A percentile compares a stretch with the other conserved stretches of the same genome.
Conservation (phyloP, 495 filamentous ascomycete species). For the Penicillium arizonense region DNA sequence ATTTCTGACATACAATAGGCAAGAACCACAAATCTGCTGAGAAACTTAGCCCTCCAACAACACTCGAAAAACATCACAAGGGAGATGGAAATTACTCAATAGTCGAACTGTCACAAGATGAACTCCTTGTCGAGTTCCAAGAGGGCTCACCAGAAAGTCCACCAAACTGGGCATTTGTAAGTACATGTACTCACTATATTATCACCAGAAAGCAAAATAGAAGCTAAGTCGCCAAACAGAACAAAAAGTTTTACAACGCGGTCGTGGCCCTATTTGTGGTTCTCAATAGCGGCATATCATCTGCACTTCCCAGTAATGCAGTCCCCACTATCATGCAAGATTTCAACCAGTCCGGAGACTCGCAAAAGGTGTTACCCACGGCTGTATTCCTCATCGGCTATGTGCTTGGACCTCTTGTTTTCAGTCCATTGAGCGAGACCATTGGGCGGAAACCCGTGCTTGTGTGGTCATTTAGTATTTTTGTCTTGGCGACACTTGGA, state of each 20-base stretch:
- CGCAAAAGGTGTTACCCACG: constrained; percentile 64
- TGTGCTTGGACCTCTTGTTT: constrained; percentile 61
- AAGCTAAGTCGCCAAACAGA: constrained; percentile 22
- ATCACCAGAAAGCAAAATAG: background rate
- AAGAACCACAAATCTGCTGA: constrained; percentile 6
- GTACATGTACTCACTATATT: constrained; percentile 1
- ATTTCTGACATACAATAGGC: constrained; percentile 14
- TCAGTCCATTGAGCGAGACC: constrained; percentile 69
- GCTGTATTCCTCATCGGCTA: constrained; percentile 75
- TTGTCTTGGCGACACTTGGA: constrained; percentile 65
- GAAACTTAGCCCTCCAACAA: constrained; percentile 7
- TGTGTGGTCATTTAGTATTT: constrained; percentile 58
- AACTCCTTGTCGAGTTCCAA: constrained; percentile 32
- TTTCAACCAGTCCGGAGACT: constrained; percentile 33
- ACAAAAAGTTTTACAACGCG: constrained; percentile 58
- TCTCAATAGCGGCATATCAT: constrained; percentile 70
- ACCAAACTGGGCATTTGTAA: constrained; percentile 33
- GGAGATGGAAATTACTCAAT: constrained; percentile 19
- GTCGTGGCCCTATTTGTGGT: constrained; percentile 58
- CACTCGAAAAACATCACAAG: background rate
- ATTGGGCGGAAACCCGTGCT: constrained; percentile 66
- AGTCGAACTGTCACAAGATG: constrained; percentile 19
- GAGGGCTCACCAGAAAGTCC: constrained; percentile 26
- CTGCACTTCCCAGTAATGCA: constrained; percentile 65
- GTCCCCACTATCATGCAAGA: constrained; percentile 49